These are phyloP conservation scores for Arthroderma sp. DNA, from an alignment of 2,329 filamentous ascomycete species.

Conservation along the genomic window DNA sequence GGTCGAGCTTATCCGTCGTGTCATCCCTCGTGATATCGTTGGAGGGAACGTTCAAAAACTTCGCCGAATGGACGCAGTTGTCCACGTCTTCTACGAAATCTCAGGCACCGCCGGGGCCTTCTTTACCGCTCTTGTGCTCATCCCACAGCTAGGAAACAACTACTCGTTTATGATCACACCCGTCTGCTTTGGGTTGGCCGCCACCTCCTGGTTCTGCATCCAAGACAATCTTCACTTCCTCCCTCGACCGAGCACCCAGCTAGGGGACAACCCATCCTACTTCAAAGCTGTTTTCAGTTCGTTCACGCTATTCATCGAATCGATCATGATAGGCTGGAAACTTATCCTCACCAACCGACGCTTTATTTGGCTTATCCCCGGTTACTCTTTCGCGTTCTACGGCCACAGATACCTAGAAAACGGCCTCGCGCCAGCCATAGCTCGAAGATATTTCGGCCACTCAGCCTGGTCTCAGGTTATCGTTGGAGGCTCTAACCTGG, in stretches of 20 bases:
- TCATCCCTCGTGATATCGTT: slow-evolving; percentile 40
- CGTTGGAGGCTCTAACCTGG: slow-evolving; percentile 39
- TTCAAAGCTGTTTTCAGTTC: slow-evolving; percentile 26
- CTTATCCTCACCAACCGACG: slow-evolving; percentile 36
- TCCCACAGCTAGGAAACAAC: slow-evolving; percentile 39
- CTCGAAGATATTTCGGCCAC: slow-evolving; percentile 35
- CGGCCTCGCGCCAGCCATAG: slow-evolving; percentile 34
- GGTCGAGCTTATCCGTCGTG: slow-evolving; percentile 39
- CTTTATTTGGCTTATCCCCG: slow-evolving; percentile 39
- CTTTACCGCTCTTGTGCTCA: slow-evolving; percentile 37
- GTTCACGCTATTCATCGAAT: slow-evolving; percentile 35
- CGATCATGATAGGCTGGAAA: slow-evolving; percentile 33
- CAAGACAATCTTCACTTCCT: slow-evolving; percentile 23
- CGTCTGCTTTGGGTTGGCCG: slow-evolving; percentile 33
- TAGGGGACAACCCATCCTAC: slow-evolving; percentile 20
- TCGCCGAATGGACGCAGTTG: slow-evolving; percentile 34
- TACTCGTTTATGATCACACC: slow-evolving; percentile 40
- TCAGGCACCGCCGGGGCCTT: slow-evolving; percentile 37
- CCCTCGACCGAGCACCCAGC: slow-evolving; percentile 9
- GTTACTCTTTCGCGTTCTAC: slow-evolving; percentile 38
- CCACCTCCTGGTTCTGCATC: slow-evolving; percentile 36
- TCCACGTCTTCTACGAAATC: slow-evolving; percentile 38
- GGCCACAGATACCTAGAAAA: slow-evolving; percentile 41
- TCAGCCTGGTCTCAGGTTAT: slow-evolving; percentile 40
- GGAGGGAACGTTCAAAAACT: slow-evolving; percentile 39